These are phyloP conservation scores for Cicer yamashitae DNA, from an alignment of 306 rosid genomes.

Conservation along the genomic window DNA sequence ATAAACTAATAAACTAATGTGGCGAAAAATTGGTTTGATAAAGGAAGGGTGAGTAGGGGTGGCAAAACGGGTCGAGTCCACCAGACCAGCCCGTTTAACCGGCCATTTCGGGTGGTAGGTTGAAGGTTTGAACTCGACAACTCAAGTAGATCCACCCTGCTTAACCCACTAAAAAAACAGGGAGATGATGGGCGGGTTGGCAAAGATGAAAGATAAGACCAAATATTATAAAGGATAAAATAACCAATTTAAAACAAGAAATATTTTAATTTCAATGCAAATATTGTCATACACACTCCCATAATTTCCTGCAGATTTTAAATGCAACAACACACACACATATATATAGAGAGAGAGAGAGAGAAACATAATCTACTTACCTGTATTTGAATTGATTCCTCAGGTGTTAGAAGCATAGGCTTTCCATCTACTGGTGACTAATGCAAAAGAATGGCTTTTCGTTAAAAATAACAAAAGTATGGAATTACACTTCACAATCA, in stretches of 20 bases:
- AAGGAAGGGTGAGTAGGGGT: neutral
- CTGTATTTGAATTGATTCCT: slow-evolving; percentile 95
- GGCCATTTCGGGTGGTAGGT: no score
- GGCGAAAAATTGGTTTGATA: slow-evolving; percentile 20
- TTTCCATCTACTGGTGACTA: slow-evolving; percentile 99
- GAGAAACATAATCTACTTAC: slow-evolving; percentile 50
- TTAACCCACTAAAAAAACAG: no score
- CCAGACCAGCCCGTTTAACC: no score
- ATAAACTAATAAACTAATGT: neutral
- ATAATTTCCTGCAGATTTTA: slow-evolving; percentile 12
- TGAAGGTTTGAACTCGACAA: no score
- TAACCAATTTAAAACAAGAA: slow-evolving; percentile 26
- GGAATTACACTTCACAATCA: slow-evolving; percentile 29
- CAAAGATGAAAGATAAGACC: neutral
- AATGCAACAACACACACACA: neutral
- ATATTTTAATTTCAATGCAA: slow-evolving; percentile 33
- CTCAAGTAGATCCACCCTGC: no score
- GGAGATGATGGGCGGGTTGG: no score
- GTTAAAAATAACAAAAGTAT: slow-evolving; percentile 43
- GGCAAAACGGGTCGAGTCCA: no score
- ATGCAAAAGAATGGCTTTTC: slow-evolving; percentile 39
- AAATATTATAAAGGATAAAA: neutral
- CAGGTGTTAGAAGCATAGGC: slow-evolving; percentile 97
- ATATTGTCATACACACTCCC: slow-evolving; percentile 10
- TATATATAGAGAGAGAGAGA: slow-evolving; percentile 15